A percentile compares a stretch with the other conserved stretches of the same genome.
Evolutionary conservation across 2,329 filamentous ascomycete species (phyloP).

Genomic region (Fusarium miscanthi): DNA sequence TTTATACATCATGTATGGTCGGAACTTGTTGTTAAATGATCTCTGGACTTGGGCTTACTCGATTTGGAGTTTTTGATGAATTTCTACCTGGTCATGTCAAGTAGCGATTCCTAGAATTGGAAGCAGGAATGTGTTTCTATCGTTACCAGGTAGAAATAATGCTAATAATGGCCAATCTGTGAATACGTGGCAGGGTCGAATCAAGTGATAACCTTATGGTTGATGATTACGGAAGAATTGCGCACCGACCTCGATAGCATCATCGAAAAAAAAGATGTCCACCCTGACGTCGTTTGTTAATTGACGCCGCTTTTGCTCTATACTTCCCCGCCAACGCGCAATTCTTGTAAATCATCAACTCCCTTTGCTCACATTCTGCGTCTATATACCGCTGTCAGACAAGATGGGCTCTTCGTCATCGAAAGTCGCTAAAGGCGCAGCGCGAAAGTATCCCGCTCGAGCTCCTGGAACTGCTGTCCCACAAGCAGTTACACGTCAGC

Average conservation of each 20-base stretch:
- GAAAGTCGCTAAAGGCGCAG: constrained; percentile 54
- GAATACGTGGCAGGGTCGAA: neutral
- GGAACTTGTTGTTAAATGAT: neutral
- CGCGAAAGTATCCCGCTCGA: constrained; percentile 59
- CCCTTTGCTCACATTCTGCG: neutral
- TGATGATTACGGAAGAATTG: constrained; percentile 40
- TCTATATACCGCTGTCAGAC: neutral
- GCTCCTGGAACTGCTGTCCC: constrained; percentile 43
- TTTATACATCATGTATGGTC: neutral
- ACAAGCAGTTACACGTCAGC: constrained; percentile 31
- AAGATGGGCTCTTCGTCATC: constrained; percentile 60
- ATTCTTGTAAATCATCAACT: constrained; percentile 3
- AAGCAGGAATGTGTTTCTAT: neutral
- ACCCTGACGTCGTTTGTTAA: neutral
- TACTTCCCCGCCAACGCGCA: neutral
- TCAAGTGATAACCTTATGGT: neutral
- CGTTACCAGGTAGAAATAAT: neutral
- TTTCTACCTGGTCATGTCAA: neutral
- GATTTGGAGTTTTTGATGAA: neutral
- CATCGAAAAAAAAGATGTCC: constrained; percentile 28
- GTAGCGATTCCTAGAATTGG: neutral
- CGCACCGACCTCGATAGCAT: constrained; percentile 37
- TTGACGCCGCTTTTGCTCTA: constrained; percentile 9
- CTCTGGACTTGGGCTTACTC: neutral
- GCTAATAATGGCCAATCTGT: neutral